Conservation (phyloP, 2,329 filamentous ascomycete species). For the Alternaria consortialis region DNA sequence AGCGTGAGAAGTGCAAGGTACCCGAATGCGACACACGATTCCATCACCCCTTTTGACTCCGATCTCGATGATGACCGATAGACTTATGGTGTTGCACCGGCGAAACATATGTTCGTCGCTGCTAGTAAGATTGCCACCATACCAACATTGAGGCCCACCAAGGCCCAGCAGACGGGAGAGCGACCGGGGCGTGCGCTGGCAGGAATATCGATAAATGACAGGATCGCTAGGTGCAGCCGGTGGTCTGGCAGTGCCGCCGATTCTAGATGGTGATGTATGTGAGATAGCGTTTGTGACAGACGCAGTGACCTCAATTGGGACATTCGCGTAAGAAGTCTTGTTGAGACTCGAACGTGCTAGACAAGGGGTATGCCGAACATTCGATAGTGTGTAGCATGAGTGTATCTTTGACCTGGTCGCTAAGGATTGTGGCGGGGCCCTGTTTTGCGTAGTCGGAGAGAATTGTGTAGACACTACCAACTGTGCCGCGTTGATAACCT, state of each 20-base stretch:
- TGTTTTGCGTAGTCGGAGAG: slow-evolving; percentile 11
- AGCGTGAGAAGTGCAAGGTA: slow-evolving; percentile 8
- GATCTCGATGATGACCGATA: slow-evolving; percentile 5
- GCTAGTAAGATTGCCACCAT: slow-evolving; percentile 4
- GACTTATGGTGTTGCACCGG: slow-evolving; percentile 4
- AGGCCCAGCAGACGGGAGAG: slow-evolving; percentile 12
- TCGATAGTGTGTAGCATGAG: slow-evolving; percentile 22
- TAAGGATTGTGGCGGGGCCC: slow-evolving; percentile 10
- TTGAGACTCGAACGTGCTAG: slow-evolving; percentile 18
- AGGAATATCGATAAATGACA: slow-evolving; percentile 10
- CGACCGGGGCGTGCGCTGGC: slow-evolving; percentile 16
- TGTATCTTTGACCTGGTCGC: slow-evolving; percentile 18
- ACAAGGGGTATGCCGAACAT: slow-evolving; percentile 16
- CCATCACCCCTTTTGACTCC: neutral
- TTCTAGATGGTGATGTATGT: slow-evolving; percentile 14
- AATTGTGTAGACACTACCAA: slow-evolving; percentile 20
- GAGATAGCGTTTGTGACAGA: slow-evolving; percentile 18
- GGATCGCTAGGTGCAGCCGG: slow-evolving; percentile 10
- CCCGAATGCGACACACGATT: slow-evolving; percentile 6
- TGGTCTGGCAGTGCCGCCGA: slow-evolving; percentile 7
- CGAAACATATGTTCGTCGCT: slow-evolving; percentile 9
- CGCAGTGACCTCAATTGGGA: slow-evolving; percentile 16
- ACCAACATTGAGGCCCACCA: slow-evolving; percentile 10
- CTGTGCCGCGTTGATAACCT: slow-evolving; percentile 20
- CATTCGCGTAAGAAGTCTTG: slow-evolving; percentile 12